Evolutionary conservation across 495 filamentous ascomycete genomes (phyloP), one percentile per base, ranked within the genome.

Genomic region (Penicillium cataractarum): DNA sequence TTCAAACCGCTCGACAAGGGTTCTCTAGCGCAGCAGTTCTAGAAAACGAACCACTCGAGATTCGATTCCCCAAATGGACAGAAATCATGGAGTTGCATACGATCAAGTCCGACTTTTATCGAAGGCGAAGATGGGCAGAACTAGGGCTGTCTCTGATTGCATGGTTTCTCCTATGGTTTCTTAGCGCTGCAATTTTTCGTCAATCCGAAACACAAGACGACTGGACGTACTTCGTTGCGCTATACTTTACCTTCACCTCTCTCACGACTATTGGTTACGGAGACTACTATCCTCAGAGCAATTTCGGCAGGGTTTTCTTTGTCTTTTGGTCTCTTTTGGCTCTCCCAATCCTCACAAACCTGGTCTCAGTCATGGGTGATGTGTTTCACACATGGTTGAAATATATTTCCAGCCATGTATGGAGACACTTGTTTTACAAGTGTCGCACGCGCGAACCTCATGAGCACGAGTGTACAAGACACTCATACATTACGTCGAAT

Each of bases 231-330:
- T 62, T 65, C 17, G 29, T 49, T 13, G 60, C 40, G 10, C 80
- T 86, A 1, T 60, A 60, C 44, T 60, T 60, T 33, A 60, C 48
- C 33, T 60, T 19, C 39, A 54, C 49, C 29, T 60, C 49, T n/a
- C 58, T 60, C 49, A 54, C 49, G 2, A 54, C 58, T 3, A 60
- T 60, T 6, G 49, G 58, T 4, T 60, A 60, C 15, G 49, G 58
- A 1, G 58, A 60, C 21, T 54, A 54, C 40, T 82, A 81, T n/a
- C 89, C 87, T 0, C 76, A 83, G 8, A 89, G 84, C 24, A 90
- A 90, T 62, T 79, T 85, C 6, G 90, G 88, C 2, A 89, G 87
- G 65, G 77, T 88, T 0, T 92, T 93, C 71, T 94, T 93, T 75
- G 40, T 70, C 27, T 64, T 70, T 24, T 70, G 67, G 67, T 64